Percentiles rank a stretch among this genome's conserved stretches.
Evolutionary conservation across 2,329 filamentous ascomycete genomes (phyloP).

Genomic region (Botryotinia convoluta): DNA sequence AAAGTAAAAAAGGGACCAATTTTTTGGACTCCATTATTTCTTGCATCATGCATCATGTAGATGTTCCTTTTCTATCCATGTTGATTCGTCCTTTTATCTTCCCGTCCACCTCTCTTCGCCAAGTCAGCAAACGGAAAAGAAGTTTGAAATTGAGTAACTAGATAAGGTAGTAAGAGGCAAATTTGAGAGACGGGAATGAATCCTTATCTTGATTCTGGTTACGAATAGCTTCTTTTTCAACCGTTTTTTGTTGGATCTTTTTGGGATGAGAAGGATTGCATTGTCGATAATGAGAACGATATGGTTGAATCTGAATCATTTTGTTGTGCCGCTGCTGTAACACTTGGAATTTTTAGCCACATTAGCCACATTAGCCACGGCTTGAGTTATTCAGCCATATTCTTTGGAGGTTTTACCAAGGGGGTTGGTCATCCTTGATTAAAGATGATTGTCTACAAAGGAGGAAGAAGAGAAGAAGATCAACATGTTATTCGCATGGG

Average conservation of each 20-base stretch:
- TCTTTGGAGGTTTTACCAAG: not conserved
- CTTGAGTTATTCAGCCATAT: not conserved
- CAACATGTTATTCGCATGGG: not conserved
- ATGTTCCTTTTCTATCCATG: not conserved
- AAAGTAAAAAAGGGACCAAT: not conserved
- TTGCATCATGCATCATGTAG: slow-evolving; percentile 8
- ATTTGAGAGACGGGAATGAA: not conserved
- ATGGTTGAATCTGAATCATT: not conserved
- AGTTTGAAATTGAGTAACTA: not conserved
- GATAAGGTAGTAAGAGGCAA: slow-evolving; percentile 7
- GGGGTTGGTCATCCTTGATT: not conserved
- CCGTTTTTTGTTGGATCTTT: not conserved
- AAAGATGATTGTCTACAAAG: not conserved
- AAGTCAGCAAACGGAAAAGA: not conserved
- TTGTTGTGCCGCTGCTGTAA: not conserved
- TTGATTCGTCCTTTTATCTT: not conserved
- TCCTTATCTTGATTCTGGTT: not conserved
- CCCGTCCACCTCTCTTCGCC: not conserved
- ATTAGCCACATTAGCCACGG: not conserved
- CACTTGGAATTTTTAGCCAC: not conserved
- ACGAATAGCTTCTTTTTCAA: slow-evolving; percentile 5
- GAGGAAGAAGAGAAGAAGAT: not conserved
- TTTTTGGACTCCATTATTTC: slow-evolving; percentile 2
- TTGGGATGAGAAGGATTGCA: not conserved
- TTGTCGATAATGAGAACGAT: not conserved